Evolutionary conservation across 352 stramenopile genomes (phyloP).

Genomic region (Phytophthora quininea): DNA sequence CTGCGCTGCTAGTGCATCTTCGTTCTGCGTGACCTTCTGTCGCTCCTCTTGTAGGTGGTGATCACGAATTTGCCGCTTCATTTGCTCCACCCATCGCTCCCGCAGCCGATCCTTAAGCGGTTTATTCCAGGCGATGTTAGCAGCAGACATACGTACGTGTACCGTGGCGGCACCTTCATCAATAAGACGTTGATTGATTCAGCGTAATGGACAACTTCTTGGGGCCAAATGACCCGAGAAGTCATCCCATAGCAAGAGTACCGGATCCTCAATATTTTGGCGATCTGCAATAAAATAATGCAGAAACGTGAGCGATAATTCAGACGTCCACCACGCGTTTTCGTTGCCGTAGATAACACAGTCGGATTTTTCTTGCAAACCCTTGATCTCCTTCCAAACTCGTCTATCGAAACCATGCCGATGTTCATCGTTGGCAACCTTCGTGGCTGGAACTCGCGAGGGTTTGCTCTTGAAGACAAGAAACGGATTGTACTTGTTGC

Average conservation of each 20-base stretch:
- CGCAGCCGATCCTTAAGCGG: neutral
- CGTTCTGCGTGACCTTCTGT: too few species aligned
- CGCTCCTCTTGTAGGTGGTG: too few species aligned
- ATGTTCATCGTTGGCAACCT: neutral
- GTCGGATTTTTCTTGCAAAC: neutral
- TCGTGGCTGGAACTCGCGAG: neutral
- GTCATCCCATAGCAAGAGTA: conserved; percentile 10
- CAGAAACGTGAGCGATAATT: conserved; percentile 1
- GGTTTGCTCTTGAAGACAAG: conserved; percentile 7
- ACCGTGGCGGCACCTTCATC: neutral
- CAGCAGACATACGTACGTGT: conserved; percentile 7
- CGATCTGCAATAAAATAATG: conserved; percentile 3
- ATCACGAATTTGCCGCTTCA: too few species aligned
- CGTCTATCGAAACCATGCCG: conserved; percentile 5
- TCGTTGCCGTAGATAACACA: conserved; percentile 4
- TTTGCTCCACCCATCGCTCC: neutral
- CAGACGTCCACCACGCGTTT: conserved; percentile 1
- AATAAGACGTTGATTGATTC: conserved; percentile 4
- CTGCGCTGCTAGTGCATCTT: too few species aligned
- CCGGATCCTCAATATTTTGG: neutral
- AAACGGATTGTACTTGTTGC: conserved; percentile 6
- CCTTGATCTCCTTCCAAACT: conserved; percentile 16
- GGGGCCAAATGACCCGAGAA: conserved; percentile 4
- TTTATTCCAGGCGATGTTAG: conserved; percentile 7
- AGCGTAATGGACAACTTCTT: neutral